Percentiles rank a stretch among this genome's conserved stretches.
Conservation (phyloP, 495 filamentous ascomycete genomes). For the Penicillium manginii region DNA sequence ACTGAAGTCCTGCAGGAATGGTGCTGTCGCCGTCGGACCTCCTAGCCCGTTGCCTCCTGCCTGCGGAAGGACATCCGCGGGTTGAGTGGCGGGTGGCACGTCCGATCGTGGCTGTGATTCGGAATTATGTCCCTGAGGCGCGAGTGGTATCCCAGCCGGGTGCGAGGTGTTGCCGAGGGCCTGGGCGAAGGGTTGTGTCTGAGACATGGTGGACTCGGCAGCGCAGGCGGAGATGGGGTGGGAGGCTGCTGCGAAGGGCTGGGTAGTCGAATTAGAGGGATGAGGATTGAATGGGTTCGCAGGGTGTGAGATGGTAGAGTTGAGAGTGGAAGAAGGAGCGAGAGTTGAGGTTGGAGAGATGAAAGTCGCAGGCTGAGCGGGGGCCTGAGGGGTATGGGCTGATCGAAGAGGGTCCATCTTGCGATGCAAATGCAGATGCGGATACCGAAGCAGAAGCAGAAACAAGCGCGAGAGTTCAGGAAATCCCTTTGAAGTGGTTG, state of each 20-base stretch:
- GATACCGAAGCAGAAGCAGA: no score
- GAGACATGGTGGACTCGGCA: constrained; percentile 19
- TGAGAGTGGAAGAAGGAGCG: constrained; percentile 14
- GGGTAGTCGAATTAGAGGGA: constrained; percentile 16
- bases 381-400: constrained; percentile 19
- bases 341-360: constrained; percentile 19
- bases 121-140: constrained; percentile 13
- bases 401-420: constrained; percentile 29
- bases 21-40: constrained; percentile 56
- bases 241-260: constrained; percentile 20
- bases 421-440: no score
- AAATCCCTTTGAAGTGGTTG: background rate
- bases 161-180: constrained; percentile 15
- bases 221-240: constrained; percentile 15
- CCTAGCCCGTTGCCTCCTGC: constrained; percentile 44
- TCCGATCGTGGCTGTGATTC: constrained; percentile 19
- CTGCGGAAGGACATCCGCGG: constrained; percentile 32
- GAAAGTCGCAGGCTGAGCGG: constrained; percentile 19
- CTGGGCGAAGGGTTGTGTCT: constrained; percentile 24
- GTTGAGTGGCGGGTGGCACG: constrained; percentile 15
- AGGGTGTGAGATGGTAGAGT: constrained; percentile 13
- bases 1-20: constrained; percentile 75
- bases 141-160: constrained; percentile 10
- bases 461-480: background rate
- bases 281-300: constrained; percentile 14